These are phyloP conservation scores for Bacidia gigantensis DNA, from an alignment of 495 filamentous ascomycete species.

Conservation along the genomic window DNA sequence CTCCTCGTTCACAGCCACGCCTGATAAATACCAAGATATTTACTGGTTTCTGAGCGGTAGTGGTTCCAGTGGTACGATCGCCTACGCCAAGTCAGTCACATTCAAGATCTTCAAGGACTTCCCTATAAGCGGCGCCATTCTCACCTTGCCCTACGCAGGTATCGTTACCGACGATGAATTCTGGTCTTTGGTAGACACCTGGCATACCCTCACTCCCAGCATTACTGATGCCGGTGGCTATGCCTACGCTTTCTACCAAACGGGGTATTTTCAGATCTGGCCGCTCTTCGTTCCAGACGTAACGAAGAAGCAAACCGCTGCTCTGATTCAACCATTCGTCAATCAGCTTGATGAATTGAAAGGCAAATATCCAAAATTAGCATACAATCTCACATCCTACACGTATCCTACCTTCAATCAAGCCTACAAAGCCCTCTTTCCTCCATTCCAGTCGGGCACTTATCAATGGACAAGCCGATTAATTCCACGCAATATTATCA, in stretches of 20 bases:
- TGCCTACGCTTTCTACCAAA: constrained; percentile 6
- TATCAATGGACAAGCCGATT: not conserved
- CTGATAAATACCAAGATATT: constrained; percentile 13
- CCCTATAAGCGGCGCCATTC: not conserved
- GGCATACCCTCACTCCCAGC: constrained; percentile 23
- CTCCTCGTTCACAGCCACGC: constrained; percentile 7
- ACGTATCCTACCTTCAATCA: not conserved
- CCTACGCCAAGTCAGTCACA: constrained; percentile 17
- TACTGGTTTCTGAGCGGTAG: constrained; percentile 18
- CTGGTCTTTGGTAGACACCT: constrained; percentile 22
- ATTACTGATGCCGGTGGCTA: constrained; percentile 18
- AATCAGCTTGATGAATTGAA: constrained; percentile 20
- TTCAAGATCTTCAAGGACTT: constrained; percentile 13
- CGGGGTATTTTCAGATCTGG: not conserved
- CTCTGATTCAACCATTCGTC: constrained; percentile 23
- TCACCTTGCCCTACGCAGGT: constrained; percentile 11
- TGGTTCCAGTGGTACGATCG: constrained; percentile 15
- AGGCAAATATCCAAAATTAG: constrained; percentile 18
- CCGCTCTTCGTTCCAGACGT: constrained; percentile 25
- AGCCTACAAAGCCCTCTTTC: constrained; percentile 1
- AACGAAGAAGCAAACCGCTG: constrained; percentile 17
- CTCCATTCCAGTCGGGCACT: not conserved
- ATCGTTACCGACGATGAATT: constrained; percentile 20
- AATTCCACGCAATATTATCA: constrained; percentile 9
- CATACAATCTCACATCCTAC: not conserved